Conservation (phyloP, 495 filamentous ascomycete genomes). For the Oleoguttula mirabilis region DNA sequence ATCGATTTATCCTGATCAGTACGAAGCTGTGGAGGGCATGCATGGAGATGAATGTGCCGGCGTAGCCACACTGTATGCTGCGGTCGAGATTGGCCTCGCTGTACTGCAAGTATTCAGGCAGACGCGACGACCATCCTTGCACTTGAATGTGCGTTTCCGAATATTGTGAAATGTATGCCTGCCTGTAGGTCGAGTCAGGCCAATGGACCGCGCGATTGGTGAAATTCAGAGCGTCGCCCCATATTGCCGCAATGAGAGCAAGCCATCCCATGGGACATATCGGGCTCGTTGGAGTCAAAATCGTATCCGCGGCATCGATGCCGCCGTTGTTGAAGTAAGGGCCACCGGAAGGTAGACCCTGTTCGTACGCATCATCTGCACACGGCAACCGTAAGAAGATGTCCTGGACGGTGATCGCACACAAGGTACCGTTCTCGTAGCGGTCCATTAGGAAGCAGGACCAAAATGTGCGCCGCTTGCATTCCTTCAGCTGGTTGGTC, state of each 20-base stretch:
- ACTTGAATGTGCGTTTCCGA: constrained; percentile 36
- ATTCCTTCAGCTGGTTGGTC: constrained; percentile 40
- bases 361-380: constrained; percentile 45
- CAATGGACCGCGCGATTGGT: constrained; percentile 44
- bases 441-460: constrained; percentile 41
- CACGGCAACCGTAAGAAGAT: constrained; percentile 53
- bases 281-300: constrained; percentile 5
- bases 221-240: constrained; percentile 49
- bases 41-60: constrained; percentile 44
- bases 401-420: constrained; percentile 40
- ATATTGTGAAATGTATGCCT: constrained; percentile 41
- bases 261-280: constrained; percentile 49
- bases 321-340: constrained; percentile 45
- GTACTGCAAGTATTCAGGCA: constrained; percentile 39
- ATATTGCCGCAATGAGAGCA: constrained; percentile 48
- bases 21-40: constrained; percentile 52
- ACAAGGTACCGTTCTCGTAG: constrained; percentile 39
- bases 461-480: constrained; percentile 57
- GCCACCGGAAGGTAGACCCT: constrained; percentile 33
- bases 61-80: constrained; percentile 35
- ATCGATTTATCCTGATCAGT: constrained; percentile 50
- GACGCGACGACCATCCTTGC: constrained; percentile 36
- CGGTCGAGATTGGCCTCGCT: constrained; percentile 40
- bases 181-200: constrained; percentile 32
- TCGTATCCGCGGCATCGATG: constrained; percentile 18